phyloP scores from a whole-genome alignment of 1,284 basidiomycete genomes.

The Pyrrhoderma lamaoense region DNA sequence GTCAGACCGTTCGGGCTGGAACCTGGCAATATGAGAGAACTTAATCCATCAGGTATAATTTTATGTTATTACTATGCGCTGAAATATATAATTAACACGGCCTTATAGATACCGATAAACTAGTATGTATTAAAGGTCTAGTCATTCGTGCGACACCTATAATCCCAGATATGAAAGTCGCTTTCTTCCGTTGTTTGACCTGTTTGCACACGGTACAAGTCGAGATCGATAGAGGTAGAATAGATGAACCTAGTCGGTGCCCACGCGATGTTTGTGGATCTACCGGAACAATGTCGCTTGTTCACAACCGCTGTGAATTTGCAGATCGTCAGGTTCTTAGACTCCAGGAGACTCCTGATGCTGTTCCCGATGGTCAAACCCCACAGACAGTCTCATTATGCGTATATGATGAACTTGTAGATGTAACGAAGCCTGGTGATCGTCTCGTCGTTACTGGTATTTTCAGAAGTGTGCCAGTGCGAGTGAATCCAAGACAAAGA shows the following conservation, averaged over 20 bases:
- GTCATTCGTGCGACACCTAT: constrained; percentile 97
- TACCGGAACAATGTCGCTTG: constrained; percentile 85
- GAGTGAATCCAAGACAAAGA: constrained; percentile 88
- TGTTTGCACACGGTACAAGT: constrained; percentile 94
- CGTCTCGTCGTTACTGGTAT: constrained; percentile 89
- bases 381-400: constrained; percentile 95
- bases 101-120: constrained; percentile 84
- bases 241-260: constrained; percentile 87
- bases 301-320: constrained; percentile 97
- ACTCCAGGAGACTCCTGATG: constrained; percentile 95
- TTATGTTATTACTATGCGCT: neutral
- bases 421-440: constrained; percentile 92
- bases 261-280: constrained; percentile 88
- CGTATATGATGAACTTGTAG: constrained; percentile 96
- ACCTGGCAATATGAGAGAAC: constrained; percentile 82
- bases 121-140: constrained; percentile 91
- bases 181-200: constrained; percentile 96
- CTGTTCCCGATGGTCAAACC: constrained; percentile 96
- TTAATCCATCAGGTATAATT: constrained; percentile 76
- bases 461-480: constrained; percentile 89
- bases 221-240: constrained; percentile 94
- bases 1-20: constrained; percentile 84
- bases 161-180: constrained; percentile 97
- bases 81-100: neutral
- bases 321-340: constrained; percentile 93